phyloP scores from a whole-genome alignment of 768 basidiomycete species.

The Glaciozyma antarctica region DNA sequence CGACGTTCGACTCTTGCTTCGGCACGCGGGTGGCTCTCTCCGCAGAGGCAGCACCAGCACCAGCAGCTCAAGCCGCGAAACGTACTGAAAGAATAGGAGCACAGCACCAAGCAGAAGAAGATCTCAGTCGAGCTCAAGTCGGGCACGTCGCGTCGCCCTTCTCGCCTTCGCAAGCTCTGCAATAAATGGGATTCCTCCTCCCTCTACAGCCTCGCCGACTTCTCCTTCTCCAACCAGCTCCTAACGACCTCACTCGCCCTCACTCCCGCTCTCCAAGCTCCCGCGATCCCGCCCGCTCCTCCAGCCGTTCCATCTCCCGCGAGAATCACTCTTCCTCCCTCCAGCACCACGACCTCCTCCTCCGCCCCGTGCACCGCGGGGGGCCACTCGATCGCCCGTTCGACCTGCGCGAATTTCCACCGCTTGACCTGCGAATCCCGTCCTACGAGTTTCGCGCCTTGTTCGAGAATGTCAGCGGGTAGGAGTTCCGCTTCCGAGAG shows the following conservation, averaged over 20 bases:
- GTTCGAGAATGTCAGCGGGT: not conserved
- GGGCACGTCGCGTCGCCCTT: not conserved
- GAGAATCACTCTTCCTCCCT: not conserved
- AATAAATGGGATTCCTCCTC: not conserved
- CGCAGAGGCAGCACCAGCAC: too few species aligned
- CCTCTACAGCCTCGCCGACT: too few species aligned
- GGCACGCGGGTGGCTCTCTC: too few species aligned
- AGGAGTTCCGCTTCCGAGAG: not conserved
- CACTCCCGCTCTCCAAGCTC: not conserved
- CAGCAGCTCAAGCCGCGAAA: too few species aligned
- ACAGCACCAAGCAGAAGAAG: not conserved
- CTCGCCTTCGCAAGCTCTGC: not conserved
- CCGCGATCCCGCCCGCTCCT: not conserved
- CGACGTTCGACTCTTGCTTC: too few species aligned
- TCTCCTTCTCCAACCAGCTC: not conserved
- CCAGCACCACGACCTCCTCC: not conserved
- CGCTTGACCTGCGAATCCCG: not conserved
- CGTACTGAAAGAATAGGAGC: too few species aligned
- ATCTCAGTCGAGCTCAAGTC: too few species aligned
- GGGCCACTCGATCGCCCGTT: not conserved
- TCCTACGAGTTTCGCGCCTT: not conserved
- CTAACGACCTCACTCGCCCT: not conserved
- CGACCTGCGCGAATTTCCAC: slow-evolving; percentile 4
- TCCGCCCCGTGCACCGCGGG: not conserved
- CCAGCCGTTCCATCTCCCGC: slow-evolving; percentile 1